Conservation (phyloP, 106 monocot genomes). For the Gastrodia elata region DNA sequence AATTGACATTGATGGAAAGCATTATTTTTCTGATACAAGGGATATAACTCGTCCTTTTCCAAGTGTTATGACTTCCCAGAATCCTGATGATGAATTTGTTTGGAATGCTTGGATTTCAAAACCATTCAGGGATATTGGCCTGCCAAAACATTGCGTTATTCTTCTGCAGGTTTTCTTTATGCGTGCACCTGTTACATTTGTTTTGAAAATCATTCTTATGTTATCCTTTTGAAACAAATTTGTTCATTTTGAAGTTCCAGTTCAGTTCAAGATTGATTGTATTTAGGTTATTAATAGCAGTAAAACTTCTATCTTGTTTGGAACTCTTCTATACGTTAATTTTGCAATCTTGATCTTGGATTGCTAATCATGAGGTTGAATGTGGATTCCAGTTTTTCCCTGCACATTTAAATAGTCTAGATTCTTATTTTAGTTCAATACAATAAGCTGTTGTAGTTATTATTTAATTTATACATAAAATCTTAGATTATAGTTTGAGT, state of each 20-base stretch:
- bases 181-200: not conserved
- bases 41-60: slow-evolving; percentile 94
- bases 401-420: no score
- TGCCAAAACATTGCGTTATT: slow-evolving; percentile 73
- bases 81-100: slow-evolving; percentile 95
- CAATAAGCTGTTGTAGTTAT: not conserved
- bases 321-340: no score
- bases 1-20: slow-evolving; percentile 87
- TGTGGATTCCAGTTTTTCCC: not conserved
- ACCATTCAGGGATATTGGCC: slow-evolving; percentile 86
- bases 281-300: no score
- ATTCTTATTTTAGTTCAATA: not conserved
- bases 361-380: not conserved
- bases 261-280: not conserved
- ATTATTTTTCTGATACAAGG: slow-evolving; percentile 92
- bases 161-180: slow-evolving; percentile 79
- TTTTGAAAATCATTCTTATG: not conserved
- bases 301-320: no score
- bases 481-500: not conserved
- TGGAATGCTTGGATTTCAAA: slow-evolving; percentile 96
- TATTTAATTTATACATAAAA: not conserved
- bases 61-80: slow-evolving; percentile 43
- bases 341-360: no score
- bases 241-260: not conserved
- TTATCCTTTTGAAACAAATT: not conserved